Base-by-base conservation (phyloP, 768 basidiomycete genomes). In the Rossbeevera mucosa region DNA sequence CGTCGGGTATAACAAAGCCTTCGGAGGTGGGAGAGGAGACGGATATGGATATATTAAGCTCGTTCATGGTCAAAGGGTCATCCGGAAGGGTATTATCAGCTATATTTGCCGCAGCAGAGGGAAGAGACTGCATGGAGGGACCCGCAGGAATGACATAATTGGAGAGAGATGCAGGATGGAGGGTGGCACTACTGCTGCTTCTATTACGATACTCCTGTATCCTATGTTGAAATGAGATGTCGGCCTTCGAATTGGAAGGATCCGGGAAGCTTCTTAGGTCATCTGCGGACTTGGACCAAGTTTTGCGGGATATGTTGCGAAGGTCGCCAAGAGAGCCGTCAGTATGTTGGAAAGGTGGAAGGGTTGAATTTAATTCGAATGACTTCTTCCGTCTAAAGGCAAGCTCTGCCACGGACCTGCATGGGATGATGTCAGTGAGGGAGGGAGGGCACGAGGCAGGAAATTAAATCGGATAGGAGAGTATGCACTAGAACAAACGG, bases 211-310 rank as follows among this genome's bases (percentile, higher is more conserved):
- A 91, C 52, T 83, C 36, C 76, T 80, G 57, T 85, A 78, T 61
- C 76, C 69, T 81, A 48, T 83, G 79, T 38, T 86, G 82, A 57
- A 88, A 72, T 18, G 75, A 73, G 6, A 75, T 58, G 42, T 79
- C 77, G 47, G 77, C 60, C n/a, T 71, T 71, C 31, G 70, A 59
- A 51, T 53, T 58, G 24, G 66, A 66, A 12, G 59, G 67, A 33
- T 64, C 61, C 13, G 75, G 74, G 45, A 82, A 69, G 64, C 79
- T 81, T 60, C 80, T 78, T 47, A 91, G 76, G 65, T 92, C 89
- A 63, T 91, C 89, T 20, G 81, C 88, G 6, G 87, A 90, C 63
- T 75, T 82, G 22, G 88, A 89, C 89, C 89, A 91, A 12, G 77
- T 78, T 64, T 81, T 85, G 60, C 81, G 78, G 1, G 87, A 86